These are phyloP conservation scores for Erodium moschatum DNA, from an alignment of 441 rosid species.

Conservation along the genomic window DNA sequence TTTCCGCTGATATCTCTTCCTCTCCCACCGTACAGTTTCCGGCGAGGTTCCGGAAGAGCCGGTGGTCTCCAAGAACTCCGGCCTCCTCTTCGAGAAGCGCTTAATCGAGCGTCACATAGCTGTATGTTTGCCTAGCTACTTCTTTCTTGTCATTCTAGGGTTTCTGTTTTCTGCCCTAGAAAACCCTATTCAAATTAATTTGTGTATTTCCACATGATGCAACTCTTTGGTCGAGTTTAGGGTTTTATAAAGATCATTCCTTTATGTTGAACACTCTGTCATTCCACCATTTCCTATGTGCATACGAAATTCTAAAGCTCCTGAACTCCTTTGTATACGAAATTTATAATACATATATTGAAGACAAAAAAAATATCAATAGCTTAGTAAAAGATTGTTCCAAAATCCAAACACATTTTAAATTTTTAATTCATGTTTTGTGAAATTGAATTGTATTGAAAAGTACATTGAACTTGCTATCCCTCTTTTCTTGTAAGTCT, in stretches of 20 bases:
- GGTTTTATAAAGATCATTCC: neutral
- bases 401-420: no score
- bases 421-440: no score
- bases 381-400: no score
- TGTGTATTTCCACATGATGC: no score
- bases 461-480: no score
- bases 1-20: conserved; percentile 11
- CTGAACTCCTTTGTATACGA: no score
- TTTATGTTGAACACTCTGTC: neutral
- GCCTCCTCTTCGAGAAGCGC: conserved; percentile 86
- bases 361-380: no score
- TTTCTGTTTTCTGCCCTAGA: neutral
- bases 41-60: conserved; percentile 99
- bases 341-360: no score
- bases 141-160: conserved; percentile 19
- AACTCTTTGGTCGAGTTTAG: neutral
- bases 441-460: no score
- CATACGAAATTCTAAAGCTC: no score
- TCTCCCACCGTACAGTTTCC: conserved; percentile 46
- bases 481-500: no score
- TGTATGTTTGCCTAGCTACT: conserved; percentile 28
- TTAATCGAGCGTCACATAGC: conserved; percentile 77
- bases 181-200: neutral
- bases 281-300: no score
- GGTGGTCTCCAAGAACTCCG: conserved; percentile 66